These are phyloP conservation scores for Cyclanthera cordifolia DNA, from an alignment of 306 rosid species.

Conservation along the genomic window DNA sequence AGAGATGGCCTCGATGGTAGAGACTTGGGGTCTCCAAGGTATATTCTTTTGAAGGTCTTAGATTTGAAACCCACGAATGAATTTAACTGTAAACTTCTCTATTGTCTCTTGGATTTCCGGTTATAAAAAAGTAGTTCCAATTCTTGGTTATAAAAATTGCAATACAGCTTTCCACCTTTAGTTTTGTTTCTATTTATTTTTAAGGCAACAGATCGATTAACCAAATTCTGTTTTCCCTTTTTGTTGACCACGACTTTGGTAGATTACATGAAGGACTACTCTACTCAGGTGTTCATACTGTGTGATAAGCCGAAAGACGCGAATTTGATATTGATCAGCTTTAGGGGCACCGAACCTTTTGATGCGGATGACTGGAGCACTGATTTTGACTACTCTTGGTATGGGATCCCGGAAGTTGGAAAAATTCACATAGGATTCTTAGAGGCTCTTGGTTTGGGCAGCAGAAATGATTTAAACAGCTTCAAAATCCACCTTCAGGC, in stretches of 20 bases:
- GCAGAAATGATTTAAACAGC: slow-evolving; percentile 28
- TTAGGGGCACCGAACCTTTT: slow-evolving; percentile 70
- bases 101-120: too few relatives aligned
- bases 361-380: slow-evolving; percentile 63
- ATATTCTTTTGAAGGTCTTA: too few relatives aligned
- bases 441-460: slow-evolving; percentile 75
- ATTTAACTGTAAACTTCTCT: too few relatives aligned
- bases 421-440: slow-evolving; percentile 69
- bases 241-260: background rate
- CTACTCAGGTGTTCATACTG: slow-evolving; percentile 54
- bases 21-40: too few relatives aligned
- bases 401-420: slow-evolving; percentile 50
- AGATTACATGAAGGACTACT: slow-evolving; percentile 45
- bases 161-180: background rate
- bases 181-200: background rate
- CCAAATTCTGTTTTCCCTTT: background rate
- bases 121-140: too few relatives aligned
- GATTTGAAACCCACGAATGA: too few relatives aligned
- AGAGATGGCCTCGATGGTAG: too few relatives aligned
- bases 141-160: too few relatives aligned
- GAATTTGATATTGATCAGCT: slow-evolving; percentile 53
- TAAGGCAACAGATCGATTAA: background rate
- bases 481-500: slow-evolving; percentile 29
- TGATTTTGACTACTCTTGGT: slow-evolving; percentile 80
- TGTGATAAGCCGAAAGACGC: slow-evolving; percentile 58